These are phyloP conservation scores for Fusarium luffae DNA, from an alignment of 2,329 filamentous ascomycete species.

Conservation along the genomic window DNA sequence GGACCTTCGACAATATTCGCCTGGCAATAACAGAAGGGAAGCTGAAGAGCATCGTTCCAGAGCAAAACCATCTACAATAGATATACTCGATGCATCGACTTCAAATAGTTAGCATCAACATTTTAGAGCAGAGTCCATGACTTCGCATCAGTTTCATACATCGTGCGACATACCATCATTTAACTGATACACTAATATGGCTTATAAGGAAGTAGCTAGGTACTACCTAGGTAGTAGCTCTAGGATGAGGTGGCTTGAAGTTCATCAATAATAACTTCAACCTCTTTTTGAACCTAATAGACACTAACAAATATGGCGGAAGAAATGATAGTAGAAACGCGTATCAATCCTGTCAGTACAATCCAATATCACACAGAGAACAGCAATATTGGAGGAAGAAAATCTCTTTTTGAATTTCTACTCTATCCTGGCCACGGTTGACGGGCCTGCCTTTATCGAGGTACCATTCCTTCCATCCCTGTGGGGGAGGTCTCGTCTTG, in stretches of 20 bases:
- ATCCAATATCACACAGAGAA: constrained; percentile 2
- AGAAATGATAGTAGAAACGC: too few relatives aligned
- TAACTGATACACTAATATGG: background rate
- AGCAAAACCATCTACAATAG: constrained; percentile 63
- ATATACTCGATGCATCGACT: background rate
- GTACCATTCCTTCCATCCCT: constrained; percentile 39
- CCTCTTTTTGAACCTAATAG: background rate
- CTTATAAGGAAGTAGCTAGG: background rate
- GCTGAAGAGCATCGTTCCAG: constrained; percentile 76
- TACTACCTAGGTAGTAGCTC: too few relatives aligned
- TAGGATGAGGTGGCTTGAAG: background rate
- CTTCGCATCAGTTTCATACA: background rate
- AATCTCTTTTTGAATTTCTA: constrained; percentile 42
- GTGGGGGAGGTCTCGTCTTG: constrained; percentile 32
- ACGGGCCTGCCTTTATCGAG: constrained; percentile 51
- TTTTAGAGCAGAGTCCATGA: background rate
- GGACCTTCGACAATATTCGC: constrained; percentile 76
- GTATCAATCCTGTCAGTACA: background rate
- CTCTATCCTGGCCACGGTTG: constrained; percentile 56
- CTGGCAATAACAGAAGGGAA: constrained; percentile 70
- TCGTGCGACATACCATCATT: too few relatives aligned
- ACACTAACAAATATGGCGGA: background rate
- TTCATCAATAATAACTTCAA: background rate
- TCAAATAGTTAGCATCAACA: background rate
- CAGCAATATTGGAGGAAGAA: constrained; percentile 22